Evolutionary conservation across 441 rosid species (phyloP).

Genomic region (Corymbia citriodora): DNA sequence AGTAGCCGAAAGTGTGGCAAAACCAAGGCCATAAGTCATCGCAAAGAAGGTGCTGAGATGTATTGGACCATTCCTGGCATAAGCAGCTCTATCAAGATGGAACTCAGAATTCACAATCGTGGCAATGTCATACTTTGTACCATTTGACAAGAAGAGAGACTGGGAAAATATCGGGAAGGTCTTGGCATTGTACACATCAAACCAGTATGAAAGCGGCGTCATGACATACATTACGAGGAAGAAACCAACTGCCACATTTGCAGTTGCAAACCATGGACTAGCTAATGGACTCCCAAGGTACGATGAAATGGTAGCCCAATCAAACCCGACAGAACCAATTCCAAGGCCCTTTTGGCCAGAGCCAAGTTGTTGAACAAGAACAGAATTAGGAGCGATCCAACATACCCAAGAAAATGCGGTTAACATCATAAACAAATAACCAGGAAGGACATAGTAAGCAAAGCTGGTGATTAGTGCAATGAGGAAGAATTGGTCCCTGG

Average conservation of each 20-base stretch:
- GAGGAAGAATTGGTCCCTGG: conserved; percentile 58
- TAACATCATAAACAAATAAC: conserved; percentile 43
- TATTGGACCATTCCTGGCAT: conserved; percentile 36
- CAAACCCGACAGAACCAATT: conserved; percentile 53
- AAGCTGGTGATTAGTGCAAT: conserved; percentile 47
- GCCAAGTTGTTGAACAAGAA: conserved; percentile 64
- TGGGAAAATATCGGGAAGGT: conserved; percentile 53
- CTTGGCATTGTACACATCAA: conserved; percentile 55
- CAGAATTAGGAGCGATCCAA: conserved; percentile 57
- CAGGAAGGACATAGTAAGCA: conserved; percentile 59
- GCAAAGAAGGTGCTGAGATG: conserved; percentile 73
- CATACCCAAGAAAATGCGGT: conserved; percentile 70
- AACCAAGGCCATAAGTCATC: conserved; percentile 72
- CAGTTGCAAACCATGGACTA: conserved; percentile 81
- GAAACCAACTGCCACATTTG: conserved; percentile 61
- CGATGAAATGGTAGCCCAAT: conserved; percentile 65
- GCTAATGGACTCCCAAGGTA: conserved; percentile 76
- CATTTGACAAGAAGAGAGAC: conserved; percentile 39
- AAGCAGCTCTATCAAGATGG: conserved; percentile 47
- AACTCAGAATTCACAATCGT: conserved; percentile 46
- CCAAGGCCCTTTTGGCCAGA: conserved; percentile 71
- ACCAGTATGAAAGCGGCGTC: conserved; percentile 58
- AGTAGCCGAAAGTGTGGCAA: conserved; percentile 66
- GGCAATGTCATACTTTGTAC: conserved; percentile 40
- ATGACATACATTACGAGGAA: conserved; percentile 51